A percentile compares a stretch with the other conserved stretches of the same genome.
phyloP scores from a whole-genome alignment of 148 eudicot species.

The Silene conica region DNA sequence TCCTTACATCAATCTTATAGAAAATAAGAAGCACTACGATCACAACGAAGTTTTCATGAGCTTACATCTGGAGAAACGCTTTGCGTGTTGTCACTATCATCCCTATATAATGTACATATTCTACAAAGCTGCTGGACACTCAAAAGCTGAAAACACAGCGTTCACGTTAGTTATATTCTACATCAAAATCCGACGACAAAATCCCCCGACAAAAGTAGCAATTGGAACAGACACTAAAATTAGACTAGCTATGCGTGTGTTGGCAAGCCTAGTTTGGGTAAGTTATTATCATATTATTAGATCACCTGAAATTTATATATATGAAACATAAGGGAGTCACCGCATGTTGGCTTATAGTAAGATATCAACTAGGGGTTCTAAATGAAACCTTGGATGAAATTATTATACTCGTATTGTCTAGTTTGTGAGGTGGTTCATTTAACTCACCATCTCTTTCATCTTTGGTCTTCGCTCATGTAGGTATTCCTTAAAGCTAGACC shows the following conservation, averaged over 20 bases:
- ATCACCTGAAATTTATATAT: no score
- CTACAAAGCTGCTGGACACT: conserved; percentile 7
- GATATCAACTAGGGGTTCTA: no score
- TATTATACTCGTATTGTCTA: no score
- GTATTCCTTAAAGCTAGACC: not conserved
- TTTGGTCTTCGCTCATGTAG: not conserved
- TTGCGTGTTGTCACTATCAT: not conserved
- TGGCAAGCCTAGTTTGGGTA: not conserved
- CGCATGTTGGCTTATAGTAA: no score
- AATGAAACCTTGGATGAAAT: no score
- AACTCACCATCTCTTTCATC: no score
- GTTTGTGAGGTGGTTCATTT: no score
- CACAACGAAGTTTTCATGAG: not conserved
- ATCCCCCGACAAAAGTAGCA: not conserved
- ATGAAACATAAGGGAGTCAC: no score
- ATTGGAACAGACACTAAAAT: not conserved
- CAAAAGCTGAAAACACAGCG: conserved; percentile 40
- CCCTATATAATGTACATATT: conserved; percentile 4
- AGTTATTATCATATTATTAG: no score
- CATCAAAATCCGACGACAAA: not conserved
- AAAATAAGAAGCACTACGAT: not conserved
- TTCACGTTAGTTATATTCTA: conserved; percentile 10
- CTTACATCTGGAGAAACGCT: conserved; percentile 20
- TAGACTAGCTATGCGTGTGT: no score
- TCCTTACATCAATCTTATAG: conserved; percentile 8